These are phyloP conservation scores for Houttuynia cordata DNA, from an alignment of 164 flowering plant species.

Conservation along the genomic window DNA sequence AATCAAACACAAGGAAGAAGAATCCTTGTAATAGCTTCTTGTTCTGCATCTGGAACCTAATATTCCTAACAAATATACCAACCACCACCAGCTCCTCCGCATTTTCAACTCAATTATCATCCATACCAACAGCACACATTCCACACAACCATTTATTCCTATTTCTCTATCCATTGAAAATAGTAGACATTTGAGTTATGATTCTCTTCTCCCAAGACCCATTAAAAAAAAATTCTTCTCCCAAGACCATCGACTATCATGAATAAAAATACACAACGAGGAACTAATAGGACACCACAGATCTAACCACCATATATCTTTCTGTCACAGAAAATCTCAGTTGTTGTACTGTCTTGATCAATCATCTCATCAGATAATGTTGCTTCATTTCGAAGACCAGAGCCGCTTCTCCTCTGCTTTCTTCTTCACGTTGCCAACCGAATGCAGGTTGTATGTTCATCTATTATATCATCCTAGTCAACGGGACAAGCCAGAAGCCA, in stretches of 20 bases:
- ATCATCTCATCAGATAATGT: conserved; percentile 8
- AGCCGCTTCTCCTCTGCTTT: not conserved
- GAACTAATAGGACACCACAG: conserved; percentile 1
- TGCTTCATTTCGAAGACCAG: conserved; percentile 29
- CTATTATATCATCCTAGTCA: not conserved
- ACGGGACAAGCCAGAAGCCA: not conserved
- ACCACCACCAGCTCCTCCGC: too few species aligned
- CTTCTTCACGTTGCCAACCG: conserved; percentile 9
- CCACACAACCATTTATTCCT: too few species aligned
- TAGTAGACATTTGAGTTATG: too few species aligned
- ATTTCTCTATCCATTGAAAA: too few species aligned
- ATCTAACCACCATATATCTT: conserved; percentile 17
- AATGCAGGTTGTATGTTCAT: not conserved
- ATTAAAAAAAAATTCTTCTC: not conserved
- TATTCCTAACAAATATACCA: too few species aligned
- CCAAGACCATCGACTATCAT: not conserved
- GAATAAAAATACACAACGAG: not conserved
- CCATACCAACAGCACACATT: too few species aligned
- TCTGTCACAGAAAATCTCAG: conserved; percentile 14
- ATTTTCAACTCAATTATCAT: too few species aligned
- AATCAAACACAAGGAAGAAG: too few species aligned
- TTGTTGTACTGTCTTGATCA: conserved; percentile 35
- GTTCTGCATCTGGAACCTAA: too few species aligned
- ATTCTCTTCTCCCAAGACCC: not conserved
- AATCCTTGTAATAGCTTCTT: too few species aligned